Evolutionary conservation across 148 eudicot species (phyloP), one percentile per base, ranked within the genome.

Genomic region (Fallopia convolvulus): DNA sequence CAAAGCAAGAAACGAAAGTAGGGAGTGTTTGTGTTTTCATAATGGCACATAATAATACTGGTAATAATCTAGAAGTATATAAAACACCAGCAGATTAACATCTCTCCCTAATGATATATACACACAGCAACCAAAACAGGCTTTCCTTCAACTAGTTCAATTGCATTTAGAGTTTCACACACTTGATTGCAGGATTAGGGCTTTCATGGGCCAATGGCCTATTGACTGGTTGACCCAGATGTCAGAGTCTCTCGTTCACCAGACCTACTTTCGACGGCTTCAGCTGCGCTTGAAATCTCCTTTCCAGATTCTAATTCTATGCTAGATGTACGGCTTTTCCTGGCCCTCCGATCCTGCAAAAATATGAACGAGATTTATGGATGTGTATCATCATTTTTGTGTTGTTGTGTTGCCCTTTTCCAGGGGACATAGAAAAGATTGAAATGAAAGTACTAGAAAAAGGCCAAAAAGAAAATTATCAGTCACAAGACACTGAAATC

Each of bases 241-340:
- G 74, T 66, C 39, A 68, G 83, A 74, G 58, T 82, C 77, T 82
- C 83, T 33, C 70, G 82, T 70, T 81, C 84, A 53, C 75, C 93
- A 61, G 60, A 77, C 72, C 68, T 81, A 77, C 78, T 81, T 74
- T 84, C 89, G 21, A 73, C 76, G 47, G 10, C 47, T 44, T 88
- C 90, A 76, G 86, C 87, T 75, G 88, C 81, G 77, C 80, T 84
- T 23, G 88, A 52, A 23, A 82, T 86, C 82, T 88, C 97, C 83
- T 85, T 89, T 74, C 81, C 82, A 50, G 89, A 83, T 73, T 90
- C 94, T 18, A 90, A 83, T 39, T 93, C 97, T 90, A 93, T 84
- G 83, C 97, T 93, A 32, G 91, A 77, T 42, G 95, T 88, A 32
- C 90, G 91, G 83, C 88, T 88, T 83, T 85, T 93, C 79, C 88